Evolutionary conservation across 1,139 yeast species (phyloP), one percentile per base, ranked within the genome.

Genomic region (Debaryomyces psychrophilus): DNA sequence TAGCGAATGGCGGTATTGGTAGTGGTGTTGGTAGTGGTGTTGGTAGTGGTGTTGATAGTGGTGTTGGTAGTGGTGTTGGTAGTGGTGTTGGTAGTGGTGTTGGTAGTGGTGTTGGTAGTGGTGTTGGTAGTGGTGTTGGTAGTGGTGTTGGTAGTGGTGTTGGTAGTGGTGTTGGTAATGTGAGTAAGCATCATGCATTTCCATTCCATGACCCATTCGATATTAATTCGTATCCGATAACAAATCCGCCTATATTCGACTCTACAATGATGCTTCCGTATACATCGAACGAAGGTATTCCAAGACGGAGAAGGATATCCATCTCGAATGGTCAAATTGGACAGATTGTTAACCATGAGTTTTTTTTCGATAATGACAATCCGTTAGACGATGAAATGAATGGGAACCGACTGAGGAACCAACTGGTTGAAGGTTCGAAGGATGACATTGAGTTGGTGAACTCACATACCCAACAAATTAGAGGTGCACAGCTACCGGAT

Each of bases 301-400:
- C 72, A 6, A 69, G 85, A 48, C 73, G 90, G 59, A 70, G 92
- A 56, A 65, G 80, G 52, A 80, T 86, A 5, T 85, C 92, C 37
- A 85, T 86, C 43, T 84, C 90, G 11, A 85, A 85, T 64, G 93
- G 93, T 55, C 93, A 85, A 60, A 85, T 86, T 54, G 87, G 89
- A 38, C 92, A 86, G 59, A 78, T 82, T 33, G 69, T 81, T 31
- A 74, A 64, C 56, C 79, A 75, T 51, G 79, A 75, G 2, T 63
- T 66, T 35, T 67, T 69, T 37, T 68, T 68, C 40, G 61, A 62
- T 39, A 68, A 61, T 15, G 56, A 45, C 4, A 41, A 44, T 27
- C 31, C 53, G 17, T 50, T 54, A 17, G 63, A 60, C 5, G 65
- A 58, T 22, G 56, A 50, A 6, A 17, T 28, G 25, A 18, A 38